Conservation (phyloP, 441 rosid species). For the California macrophylla region DNA sequence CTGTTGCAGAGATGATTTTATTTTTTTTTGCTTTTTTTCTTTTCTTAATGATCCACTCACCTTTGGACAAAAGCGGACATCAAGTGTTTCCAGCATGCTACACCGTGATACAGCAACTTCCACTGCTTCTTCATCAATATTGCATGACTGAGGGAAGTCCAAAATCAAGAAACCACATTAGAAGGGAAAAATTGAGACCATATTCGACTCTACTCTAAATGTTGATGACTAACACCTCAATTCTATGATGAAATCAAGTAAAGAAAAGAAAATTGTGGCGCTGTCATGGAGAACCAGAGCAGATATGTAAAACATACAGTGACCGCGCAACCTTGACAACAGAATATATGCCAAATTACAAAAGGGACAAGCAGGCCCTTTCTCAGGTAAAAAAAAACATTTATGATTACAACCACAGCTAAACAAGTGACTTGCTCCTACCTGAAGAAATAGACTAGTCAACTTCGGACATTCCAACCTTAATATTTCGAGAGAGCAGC, state of each 20-base stretch:
- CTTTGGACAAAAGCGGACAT: conserved; percentile 89
- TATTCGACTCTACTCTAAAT: neutral
- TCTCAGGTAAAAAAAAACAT: neutral
- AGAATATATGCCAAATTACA: neutral
- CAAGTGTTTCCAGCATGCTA: conserved; percentile 73
- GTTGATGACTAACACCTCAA: neutral
- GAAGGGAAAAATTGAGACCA: neutral
- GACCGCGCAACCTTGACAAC: neutral
- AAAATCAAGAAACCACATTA: conserved; percentile 10
- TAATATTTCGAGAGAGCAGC: conserved; percentile 69
- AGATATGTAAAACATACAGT: neutral
- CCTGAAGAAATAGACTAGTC: conserved; percentile 93
- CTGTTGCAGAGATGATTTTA: neutral
- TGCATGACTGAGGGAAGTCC: conserved; percentile 49
- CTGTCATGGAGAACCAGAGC: neutral
- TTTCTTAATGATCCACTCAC: too few species aligned
- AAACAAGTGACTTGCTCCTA: conserved; percentile 17
- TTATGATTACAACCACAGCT: neutral
- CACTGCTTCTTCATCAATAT: conserved; percentile 61
- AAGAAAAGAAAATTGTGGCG: neutral
- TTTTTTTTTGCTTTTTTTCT: too few species aligned
- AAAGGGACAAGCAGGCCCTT: neutral
- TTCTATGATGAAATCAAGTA: neutral
- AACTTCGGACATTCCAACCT: conserved; percentile 75
- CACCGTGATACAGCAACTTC: conserved; percentile 74